These are phyloP conservation scores for Silene uniflora DNA, from an alignment of 148 eudicot species.

Conservation along the genomic window DNA sequence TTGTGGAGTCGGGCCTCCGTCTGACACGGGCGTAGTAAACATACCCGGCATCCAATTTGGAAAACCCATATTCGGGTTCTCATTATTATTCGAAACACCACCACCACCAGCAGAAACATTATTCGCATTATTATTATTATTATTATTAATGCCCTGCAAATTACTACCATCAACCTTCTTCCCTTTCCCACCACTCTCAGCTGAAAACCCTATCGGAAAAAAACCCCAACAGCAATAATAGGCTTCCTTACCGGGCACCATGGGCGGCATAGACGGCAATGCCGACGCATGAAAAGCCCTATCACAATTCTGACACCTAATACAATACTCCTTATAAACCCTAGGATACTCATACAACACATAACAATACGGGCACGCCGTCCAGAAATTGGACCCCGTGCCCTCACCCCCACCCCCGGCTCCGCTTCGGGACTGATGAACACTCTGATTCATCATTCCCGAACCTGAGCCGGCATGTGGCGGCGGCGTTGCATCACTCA, in stretches of 20 bases:
- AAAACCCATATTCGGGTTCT: constrained; percentile 29
- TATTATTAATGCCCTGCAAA: too few relatives aligned
- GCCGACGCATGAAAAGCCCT: constrained; percentile 60
- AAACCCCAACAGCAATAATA: constrained; percentile 93
- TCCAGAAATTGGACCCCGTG: constrained; percentile 52
- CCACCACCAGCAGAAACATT: neutral
- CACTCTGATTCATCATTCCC: too few relatives aligned
- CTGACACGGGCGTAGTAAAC: constrained; percentile 20
- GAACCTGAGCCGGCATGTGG: neutral
- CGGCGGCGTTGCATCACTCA: neutral
- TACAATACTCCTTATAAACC: constrained; percentile 53
- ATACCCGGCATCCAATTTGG: constrained; percentile 51
- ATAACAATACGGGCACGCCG: constrained; percentile 88
- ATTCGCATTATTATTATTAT: neutral
- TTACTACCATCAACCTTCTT: constrained; percentile 9
- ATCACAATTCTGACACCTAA: constrained; percentile 71
- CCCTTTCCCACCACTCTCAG: neutral
- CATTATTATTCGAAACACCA: neutral
- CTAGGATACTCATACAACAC: constrained; percentile 61
- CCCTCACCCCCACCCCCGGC: neutral
- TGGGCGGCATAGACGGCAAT: constrained; percentile 59
- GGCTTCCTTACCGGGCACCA: constrained; percentile 75
- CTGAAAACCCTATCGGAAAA: constrained; percentile 68
- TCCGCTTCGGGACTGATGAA: neutral
- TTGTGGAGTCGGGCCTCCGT: neutral